Percentiles rank a stretch among this genome's conserved stretches.
These are phyloP conservation scores for Nitzschia sp. DNA, from an alignment of 108 stramenopile species.

Conservation along the genomic window DNA sequence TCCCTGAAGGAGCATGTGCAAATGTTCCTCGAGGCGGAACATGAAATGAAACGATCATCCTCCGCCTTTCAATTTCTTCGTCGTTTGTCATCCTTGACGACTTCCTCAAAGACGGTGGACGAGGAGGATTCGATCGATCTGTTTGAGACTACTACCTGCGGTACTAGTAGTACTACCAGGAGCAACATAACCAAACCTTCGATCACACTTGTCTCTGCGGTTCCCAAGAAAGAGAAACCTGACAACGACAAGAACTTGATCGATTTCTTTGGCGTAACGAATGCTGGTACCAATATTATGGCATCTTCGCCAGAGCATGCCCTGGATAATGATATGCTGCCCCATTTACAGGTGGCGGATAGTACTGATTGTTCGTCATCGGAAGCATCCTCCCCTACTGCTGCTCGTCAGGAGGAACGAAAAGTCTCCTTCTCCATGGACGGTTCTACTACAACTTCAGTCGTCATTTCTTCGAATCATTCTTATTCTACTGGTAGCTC, in stretches of 20 bases:
- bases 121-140: not conserved
- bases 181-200: no score
- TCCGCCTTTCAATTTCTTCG: constrained; percentile 8
- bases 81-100: not conserved
- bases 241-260: not conserved
- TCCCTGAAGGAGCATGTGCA: not conserved
- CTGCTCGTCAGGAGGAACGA: not conserved
- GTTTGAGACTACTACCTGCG: no score
- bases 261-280: not conserved
- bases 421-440: not conserved
- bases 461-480: not conserved
- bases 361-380: not conserved
- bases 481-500: not conserved
- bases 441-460: not conserved
- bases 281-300: not conserved
- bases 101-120: not conserved
- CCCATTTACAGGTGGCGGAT: not conserved
- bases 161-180: no score
- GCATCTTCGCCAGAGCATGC: not conserved
- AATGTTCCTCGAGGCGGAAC: not conserved
- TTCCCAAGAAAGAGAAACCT: not conserved
- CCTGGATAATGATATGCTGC: not conserved
- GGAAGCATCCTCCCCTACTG: not conserved
- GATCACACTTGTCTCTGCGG: not conserved
- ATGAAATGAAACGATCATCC: not conserved